Percentiles rank a stretch among this genome's conserved stretches.
phyloP scores from a whole-genome alignment of 495 filamentous ascomycete species.

The Paragyromitra xinjiangensis region DNA sequence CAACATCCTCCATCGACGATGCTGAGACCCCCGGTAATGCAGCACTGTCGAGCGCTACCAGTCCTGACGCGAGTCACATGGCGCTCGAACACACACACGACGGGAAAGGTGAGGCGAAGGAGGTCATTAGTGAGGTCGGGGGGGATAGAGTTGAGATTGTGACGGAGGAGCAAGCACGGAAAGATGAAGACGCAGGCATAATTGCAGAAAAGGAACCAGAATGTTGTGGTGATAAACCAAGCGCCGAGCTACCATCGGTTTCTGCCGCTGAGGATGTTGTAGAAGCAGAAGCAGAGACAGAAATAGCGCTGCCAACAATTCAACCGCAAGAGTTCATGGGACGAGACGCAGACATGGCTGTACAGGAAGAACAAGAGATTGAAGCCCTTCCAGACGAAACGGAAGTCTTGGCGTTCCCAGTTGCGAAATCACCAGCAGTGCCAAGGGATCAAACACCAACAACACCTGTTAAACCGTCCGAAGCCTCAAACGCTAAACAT shows the following conservation, averaged over 20 bases:
- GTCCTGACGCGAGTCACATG: constrained; percentile 56
- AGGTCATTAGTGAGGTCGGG: constrained; percentile 38
- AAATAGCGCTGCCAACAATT: constrained; percentile 21
- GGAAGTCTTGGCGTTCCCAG: not conserved
- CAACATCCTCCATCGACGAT: constrained; percentile 53
- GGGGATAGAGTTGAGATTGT: constrained; percentile 13
- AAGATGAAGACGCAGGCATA: constrained; percentile 12
- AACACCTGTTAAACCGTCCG: constrained; percentile 33
- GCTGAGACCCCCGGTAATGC: constrained; percentile 49
- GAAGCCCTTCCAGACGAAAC: constrained; percentile 5
- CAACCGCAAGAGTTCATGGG: constrained; percentile 30
- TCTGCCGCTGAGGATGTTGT: constrained; percentile 26
- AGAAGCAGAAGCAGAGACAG: constrained; percentile 24
- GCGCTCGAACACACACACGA: constrained; percentile 29
- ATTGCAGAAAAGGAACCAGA: constrained; percentile 17
- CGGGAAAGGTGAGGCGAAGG: constrained; percentile 17
- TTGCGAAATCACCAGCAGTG: not conserved
- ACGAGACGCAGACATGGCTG: not conserved
- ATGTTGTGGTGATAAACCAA: constrained; percentile 14
- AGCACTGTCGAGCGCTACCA: constrained; percentile 56
- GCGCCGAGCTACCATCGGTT: constrained; percentile 37
- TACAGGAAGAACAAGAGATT: constrained; percentile 17
- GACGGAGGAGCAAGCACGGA: constrained; percentile 11
- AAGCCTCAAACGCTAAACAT: constrained; percentile 4
- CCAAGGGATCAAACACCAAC: constrained; percentile 23